Conservation (phyloP, 2,329 filamentous ascomycete genomes). For the Colletotrichum lupini region DNA sequence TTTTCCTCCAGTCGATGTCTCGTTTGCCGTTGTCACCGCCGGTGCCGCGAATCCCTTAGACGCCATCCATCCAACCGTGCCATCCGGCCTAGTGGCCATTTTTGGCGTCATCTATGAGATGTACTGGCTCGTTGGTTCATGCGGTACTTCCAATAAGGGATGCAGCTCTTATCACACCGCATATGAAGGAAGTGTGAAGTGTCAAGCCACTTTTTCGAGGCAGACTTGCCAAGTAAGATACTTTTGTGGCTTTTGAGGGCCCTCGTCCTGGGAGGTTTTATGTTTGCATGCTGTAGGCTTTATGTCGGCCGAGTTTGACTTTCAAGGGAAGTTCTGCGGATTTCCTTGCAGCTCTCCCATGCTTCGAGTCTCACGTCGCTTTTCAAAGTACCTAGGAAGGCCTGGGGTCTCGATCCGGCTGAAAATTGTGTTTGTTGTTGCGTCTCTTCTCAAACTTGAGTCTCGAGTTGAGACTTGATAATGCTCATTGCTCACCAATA, state of each 20-base stretch:
- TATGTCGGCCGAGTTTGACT: neutral
- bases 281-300: neutral
- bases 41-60: conserved; percentile 15
- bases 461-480: neutral
- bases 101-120: conserved; percentile 14
- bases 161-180: conserved; percentile 20
- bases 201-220: conserved; percentile 9
- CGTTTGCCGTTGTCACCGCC: conserved; percentile 11
- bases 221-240: neutral
- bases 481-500: neutral
- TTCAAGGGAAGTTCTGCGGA: neutral
- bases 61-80: conserved; percentile 9
- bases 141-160: conserved; percentile 3
- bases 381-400: neutral
- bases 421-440: neutral
- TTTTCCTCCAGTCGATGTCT: neutral
- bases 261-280: neutral
- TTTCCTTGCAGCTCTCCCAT: neutral
- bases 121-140: neutral
- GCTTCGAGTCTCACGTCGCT: neutral
- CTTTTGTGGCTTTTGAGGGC: conserved; percentile 9
- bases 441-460: neutral
- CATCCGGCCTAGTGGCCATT: conserved; percentile 8
- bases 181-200: neutral
- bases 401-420: neutral